phyloP scores from a whole-genome alignment of 768 basidiomycete species.

The Mycena olivaceomarginata region DNA sequence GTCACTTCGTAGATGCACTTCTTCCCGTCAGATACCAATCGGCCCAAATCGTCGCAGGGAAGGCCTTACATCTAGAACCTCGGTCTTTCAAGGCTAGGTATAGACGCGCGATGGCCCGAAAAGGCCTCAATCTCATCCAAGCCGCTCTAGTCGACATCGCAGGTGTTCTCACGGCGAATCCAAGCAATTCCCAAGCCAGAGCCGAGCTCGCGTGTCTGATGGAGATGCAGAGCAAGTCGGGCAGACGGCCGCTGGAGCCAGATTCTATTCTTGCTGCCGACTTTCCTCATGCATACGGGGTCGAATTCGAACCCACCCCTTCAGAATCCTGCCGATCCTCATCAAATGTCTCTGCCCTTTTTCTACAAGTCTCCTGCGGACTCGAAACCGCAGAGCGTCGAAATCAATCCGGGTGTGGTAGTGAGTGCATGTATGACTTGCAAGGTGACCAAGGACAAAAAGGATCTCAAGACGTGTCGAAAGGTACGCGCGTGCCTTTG shows the following conservation, averaged over 20 bases:
- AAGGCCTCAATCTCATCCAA: constrained; percentile 17
- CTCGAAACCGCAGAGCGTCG: not conserved
- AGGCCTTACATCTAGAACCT: constrained; percentile 6
- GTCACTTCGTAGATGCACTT: no score
- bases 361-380: constrained; percentile 1
- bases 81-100: constrained; percentile 18
- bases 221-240: constrained; percentile 1
- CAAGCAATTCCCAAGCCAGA: not conserved
- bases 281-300: constrained; percentile 30
- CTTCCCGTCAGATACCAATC: no score
- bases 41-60: constrained; percentile 7
- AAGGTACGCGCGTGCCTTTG: not conserved
- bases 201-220: not conserved
- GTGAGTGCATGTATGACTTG: constrained; percentile 27
- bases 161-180: constrained; percentile 15
- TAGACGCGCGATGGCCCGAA: constrained; percentile 26
- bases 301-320: constrained; percentile 14
- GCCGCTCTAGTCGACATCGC: constrained; percentile 21
- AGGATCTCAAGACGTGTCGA: constrained; percentile 6
- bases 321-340: not conserved
- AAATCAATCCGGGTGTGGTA: constrained; percentile 3
- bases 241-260: constrained; percentile 17
- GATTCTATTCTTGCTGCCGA: not conserved
- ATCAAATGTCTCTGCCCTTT: constrained; percentile 3
- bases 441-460: not conserved